These are phyloP conservation scores for Alternaria sp. DNA, from an alignment of 2,329 filamentous ascomycete species.

Conservation along the genomic window DNA sequence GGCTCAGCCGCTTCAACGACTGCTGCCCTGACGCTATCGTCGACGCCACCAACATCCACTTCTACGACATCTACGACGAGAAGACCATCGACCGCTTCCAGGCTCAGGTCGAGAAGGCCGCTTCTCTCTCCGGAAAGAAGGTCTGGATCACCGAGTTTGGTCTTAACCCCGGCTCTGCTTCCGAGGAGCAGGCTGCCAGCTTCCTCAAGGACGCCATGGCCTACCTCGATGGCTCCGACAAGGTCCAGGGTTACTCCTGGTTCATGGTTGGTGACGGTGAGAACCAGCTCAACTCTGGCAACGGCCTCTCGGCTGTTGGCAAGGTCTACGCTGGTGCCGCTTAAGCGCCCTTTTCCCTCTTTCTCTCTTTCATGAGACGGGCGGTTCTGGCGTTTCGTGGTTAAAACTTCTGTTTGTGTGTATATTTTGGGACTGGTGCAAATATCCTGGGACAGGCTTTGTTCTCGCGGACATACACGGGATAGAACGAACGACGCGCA, in stretches of 20 bases:
- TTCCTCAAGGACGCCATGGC: constrained; percentile 48
- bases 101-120: constrained; percentile 50
- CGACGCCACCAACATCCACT: constrained; percentile 51
- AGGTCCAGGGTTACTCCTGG: constrained; percentile 49
- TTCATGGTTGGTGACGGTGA: constrained; percentile 48
- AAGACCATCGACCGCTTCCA: constrained; percentile 47
- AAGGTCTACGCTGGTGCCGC: constrained; percentile 36
- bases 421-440: not conserved
- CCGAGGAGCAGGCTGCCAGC: constrained; percentile 36
- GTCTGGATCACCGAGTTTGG: constrained; percentile 53
- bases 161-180: constrained; percentile 41
- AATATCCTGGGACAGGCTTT: constrained; percentile 6
- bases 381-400: constrained; percentile 12
- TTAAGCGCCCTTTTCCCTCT: constrained; percentile 7
- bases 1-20: constrained; percentile 44
- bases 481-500: constrained; percentile 3
- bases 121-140: constrained; percentile 36
- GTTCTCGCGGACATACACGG: not conserved
- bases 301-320: constrained; percentile 33
- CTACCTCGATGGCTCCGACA: constrained; percentile 43
- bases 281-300: constrained; percentile 39
- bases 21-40: constrained; percentile 46
- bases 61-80: constrained; percentile 47
- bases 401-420: constrained; percentile 1
- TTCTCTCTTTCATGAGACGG: not conserved